Percentiles rank a stretch among this genome's conserved stretches.
Evolutionary conservation across 768 basidiomycete genomes (phyloP).

Genomic region (Clathrus columnatus): DNA sequence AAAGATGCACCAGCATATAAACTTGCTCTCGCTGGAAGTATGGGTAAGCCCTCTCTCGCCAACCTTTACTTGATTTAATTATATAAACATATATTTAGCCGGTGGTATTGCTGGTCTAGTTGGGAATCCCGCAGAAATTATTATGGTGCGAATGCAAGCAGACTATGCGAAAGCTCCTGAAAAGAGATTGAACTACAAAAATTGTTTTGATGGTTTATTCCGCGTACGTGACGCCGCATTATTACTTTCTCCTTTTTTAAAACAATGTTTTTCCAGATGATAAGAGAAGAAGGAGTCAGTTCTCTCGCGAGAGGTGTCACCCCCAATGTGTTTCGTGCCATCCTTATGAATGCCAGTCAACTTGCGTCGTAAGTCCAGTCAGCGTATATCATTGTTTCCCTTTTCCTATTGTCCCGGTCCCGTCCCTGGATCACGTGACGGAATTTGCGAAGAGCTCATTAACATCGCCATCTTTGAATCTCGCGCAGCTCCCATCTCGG

Average conservation of each 20-base stretch:
- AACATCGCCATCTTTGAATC: no score
- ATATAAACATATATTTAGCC: slow-evolving; percentile 33
- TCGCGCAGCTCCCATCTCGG: not conserved
- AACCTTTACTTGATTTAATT: not conserved
- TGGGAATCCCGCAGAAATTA: slow-evolving; percentile 80
- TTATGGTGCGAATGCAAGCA: slow-evolving; percentile 84
- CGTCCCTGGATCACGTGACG: not conserved
- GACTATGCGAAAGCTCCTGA: slow-evolving; percentile 85
- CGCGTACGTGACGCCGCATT: slow-evolving; percentile 42
- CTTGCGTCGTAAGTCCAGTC: slow-evolving; percentile 63
- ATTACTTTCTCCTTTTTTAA: slow-evolving; percentile 1
- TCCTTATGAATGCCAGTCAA: slow-evolving; percentile 89
- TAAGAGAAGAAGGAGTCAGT: slow-evolving; percentile 73
- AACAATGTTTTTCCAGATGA: slow-evolving; percentile 46
- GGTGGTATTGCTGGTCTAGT: slow-evolving; percentile 79
- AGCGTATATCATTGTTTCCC: not conserved
- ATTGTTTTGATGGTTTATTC: slow-evolving; percentile 82
- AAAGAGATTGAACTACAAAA: slow-evolving; percentile 84
- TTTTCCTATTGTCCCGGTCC: not conserved
- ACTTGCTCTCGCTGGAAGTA: slow-evolving; percentile 71
- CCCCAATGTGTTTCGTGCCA: slow-evolving; percentile 79
- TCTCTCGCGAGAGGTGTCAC: slow-evolving; percentile 69
- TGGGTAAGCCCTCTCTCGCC: slow-evolving; percentile 48
- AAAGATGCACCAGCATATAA: slow-evolving; percentile 72
- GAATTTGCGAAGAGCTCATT: no score